Conservation (phyloP, 441 rosid genomes). For the Geranium incanum region DNA sequence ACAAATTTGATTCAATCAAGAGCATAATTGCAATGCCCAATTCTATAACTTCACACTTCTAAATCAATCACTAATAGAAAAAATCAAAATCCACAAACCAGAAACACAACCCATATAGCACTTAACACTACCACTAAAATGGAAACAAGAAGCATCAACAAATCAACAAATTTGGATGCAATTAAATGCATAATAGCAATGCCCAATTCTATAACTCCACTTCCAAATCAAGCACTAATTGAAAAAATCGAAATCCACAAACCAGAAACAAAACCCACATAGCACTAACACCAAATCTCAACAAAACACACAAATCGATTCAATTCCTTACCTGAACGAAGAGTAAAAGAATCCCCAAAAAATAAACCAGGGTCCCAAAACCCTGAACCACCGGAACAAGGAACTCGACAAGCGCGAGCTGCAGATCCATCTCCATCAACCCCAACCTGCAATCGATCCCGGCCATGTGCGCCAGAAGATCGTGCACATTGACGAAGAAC, state of each 20-base stretch:
- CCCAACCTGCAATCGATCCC: conserved; percentile 53
- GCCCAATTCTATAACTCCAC: too few species aligned
- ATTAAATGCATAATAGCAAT: too few species aligned
- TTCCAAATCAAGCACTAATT: too few species aligned
- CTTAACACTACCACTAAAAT: too few species aligned
- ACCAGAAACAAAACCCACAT: background rate
- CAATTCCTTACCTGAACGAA: conserved; percentile 44
- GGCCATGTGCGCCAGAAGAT: conserved; percentile 69
- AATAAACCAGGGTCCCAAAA: conserved; percentile 46
- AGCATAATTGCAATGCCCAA: too few species aligned
- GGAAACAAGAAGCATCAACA: too few species aligned
- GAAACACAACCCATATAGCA: background rate
- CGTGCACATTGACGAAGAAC: conserved; percentile 49
- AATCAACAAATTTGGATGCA: too few species aligned
- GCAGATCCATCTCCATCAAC: conserved; percentile 48
- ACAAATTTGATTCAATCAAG: too few species aligned
- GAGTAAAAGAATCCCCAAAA: conserved; percentile 47
- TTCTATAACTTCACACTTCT: too few species aligned
- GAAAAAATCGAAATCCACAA: background rate
- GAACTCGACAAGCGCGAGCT: conserved; percentile 68
- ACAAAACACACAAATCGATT: too few species aligned
- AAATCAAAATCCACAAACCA: background rate
- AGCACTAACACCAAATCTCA: background rate
- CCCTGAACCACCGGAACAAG: conserved; percentile 54
- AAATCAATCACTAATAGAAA: too few species aligned